Percentiles rank a stretch among this genome's conserved stretches.
phyloP scores from a whole-genome alignment of 306 rosid species.

The Fragaria ananassa region DNA sequence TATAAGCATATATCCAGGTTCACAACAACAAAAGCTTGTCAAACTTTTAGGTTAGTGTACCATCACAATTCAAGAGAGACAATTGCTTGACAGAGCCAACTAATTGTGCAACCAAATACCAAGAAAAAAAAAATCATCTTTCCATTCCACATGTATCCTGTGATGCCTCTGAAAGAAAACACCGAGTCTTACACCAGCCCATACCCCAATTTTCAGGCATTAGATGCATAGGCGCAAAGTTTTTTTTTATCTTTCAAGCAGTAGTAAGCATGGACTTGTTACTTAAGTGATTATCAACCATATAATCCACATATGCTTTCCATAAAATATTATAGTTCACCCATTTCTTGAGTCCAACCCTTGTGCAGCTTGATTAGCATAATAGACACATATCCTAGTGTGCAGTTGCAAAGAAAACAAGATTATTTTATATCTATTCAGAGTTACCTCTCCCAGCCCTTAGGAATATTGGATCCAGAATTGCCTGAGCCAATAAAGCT shows the following conservation, averaged over 20 bases:
- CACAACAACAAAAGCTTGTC: not conserved
- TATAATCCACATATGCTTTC: not conserved
- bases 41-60: not conserved
- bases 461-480: not conserved
- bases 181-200: not conserved
- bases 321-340: not conserved
- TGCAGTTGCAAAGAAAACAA: not conserved
- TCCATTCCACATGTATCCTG: not conserved
- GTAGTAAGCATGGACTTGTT: too few relatives aligned
- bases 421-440: not conserved
- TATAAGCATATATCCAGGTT: not conserved
- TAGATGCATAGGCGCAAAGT: not conserved
- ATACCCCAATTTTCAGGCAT: not conserved
- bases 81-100: not conserved
- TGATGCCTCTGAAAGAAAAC: not conserved
- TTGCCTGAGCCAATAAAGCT: not conserved
- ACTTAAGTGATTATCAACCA: not conserved
- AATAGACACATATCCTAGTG: not conserved
- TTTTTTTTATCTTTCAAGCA: too few relatives aligned
- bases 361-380: not conserved
- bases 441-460: not conserved
- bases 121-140: not conserved
- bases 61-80: not conserved
- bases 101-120: not conserved
- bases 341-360: not conserved